A percentile compares a stretch with the other conserved stretches of the same genome.
phyloP scores from a whole-genome alignment of 805 yeast species.

The Cyberlindnera suaveolens region DNA sequence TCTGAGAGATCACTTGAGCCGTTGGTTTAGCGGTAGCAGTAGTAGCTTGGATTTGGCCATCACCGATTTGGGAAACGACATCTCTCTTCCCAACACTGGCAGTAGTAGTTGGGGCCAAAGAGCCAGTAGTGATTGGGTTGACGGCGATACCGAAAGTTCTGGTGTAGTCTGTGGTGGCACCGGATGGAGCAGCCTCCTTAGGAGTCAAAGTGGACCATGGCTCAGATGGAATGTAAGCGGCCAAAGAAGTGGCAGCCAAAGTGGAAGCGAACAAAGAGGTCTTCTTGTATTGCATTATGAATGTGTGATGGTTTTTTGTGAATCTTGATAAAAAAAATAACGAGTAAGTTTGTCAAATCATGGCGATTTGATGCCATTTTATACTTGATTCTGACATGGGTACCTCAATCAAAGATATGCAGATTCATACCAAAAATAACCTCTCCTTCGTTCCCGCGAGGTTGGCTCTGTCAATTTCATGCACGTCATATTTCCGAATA shows the following conservation, averaged over 20 bases:
- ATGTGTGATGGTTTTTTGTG: not conserved
- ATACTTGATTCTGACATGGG: not conserved
- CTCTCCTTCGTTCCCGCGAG: too few species aligned
- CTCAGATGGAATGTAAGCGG: constrained; percentile 61
- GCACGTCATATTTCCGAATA: constrained; percentile 3
- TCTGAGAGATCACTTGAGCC: constrained; percentile 11
- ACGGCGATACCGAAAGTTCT: constrained; percentile 40
- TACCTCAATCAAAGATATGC: too few species aligned
- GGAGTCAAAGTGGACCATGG: constrained; percentile 42
- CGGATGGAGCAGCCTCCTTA: constrained; percentile 28
- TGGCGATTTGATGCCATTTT: not conserved
- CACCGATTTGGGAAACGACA: constrained; percentile 47
- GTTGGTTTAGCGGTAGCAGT: constrained; percentile 25
- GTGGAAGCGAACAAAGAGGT: constrained; percentile 35
- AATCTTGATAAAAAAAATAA: not conserved
- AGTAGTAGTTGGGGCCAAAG: constrained; percentile 26
- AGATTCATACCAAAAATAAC: constrained; percentile 2
- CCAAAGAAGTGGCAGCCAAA: constrained; percentile 40
- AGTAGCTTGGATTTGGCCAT: constrained; percentile 48
- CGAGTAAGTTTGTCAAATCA: not conserved
- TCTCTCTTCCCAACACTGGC: constrained; percentile 29
- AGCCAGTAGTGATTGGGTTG: constrained; percentile 27
- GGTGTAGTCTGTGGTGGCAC: constrained; percentile 32
- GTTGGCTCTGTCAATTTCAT: not conserved
- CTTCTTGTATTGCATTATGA: constrained; percentile 40